Evolutionary conservation across 257 asterid species (phyloP), one percentile per base, ranked within the genome.

Genomic region (Agastache rugosa): DNA sequence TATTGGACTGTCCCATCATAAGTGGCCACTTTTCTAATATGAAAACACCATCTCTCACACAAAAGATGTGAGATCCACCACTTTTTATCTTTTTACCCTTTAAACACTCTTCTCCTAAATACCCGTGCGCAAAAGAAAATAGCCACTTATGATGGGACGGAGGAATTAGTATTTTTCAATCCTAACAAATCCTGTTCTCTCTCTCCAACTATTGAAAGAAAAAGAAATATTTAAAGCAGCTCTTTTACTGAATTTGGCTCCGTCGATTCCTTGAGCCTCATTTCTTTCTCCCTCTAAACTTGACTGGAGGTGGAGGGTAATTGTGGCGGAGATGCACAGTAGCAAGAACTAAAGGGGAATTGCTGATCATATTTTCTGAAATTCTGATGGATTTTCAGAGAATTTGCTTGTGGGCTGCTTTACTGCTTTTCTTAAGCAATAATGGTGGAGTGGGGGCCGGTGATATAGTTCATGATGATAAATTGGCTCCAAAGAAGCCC

Each of bases 381-480:
- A 35, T 16, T 11, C 66, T 45, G 47, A 91, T 89, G 97, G 89
- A 72, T 74, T 83, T 84, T 41, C 77, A 17, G 64, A 82, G 79
- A 35, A 73, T 88, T 83, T 84, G 80, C 75, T 54, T 82, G 16
- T 76, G 22, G 74, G 83, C 74, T 63, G 69, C 82, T 63, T 25
- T 87, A 60, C 11, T 85, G 80, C 68, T 80, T 58, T 69, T 82
- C 6, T 67, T 86, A 4, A 72, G 53, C 72, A 64, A 45, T 45
- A 85, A 85, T 25, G 78, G 72, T 50, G 41, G 41, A 77, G 95
- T 87, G 47, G 76, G 75, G 9, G 96, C 90, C 22, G 92, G 96
- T 68, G 98, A 93, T 78, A 93, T 91, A 74, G 95, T 93, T 79
- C 96, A 93, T 50, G 82, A 82, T 11, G 85, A 83, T 56, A 69